phyloP scores from a whole-genome alignment of 345 rosid species.

The Salix udensis region DNA sequence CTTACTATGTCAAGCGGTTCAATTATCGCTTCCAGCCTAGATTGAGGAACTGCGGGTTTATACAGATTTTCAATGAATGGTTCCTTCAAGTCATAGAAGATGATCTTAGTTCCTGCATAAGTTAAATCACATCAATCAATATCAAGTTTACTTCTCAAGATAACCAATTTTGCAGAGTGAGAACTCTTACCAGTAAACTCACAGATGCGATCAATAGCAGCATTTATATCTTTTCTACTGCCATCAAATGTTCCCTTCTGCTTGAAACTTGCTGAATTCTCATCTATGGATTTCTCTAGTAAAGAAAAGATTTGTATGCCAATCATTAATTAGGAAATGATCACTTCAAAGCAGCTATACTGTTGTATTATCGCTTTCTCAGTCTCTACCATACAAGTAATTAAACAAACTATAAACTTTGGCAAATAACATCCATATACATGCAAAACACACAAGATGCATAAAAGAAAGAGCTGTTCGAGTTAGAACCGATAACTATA shows the following conservation, averaged over 20 bases:
- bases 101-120: slow-evolving; percentile 80
- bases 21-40: slow-evolving; percentile 72
- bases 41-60: slow-evolving; percentile 67
- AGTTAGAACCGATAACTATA: not conserved
- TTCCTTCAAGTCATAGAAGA: slow-evolving; percentile 88
- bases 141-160: slow-evolving; percentile 6
- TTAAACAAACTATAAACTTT: not conserved
- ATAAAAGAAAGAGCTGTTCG: not conserved
- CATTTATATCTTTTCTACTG: slow-evolving; percentile 79
- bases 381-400: not conserved
- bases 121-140: slow-evolving; percentile 17
- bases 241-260: slow-evolving; percentile 84
- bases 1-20: slow-evolving; percentile 82
- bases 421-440: not conserved
- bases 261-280: slow-evolving; percentile 57
- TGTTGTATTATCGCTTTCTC: no score
- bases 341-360: not conserved
- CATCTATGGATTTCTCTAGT: slow-evolving; percentile 57
- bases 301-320: slow-evolving; percentile 9
- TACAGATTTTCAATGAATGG: slow-evolving; percentile 78
- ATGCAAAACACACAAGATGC: not conserved
- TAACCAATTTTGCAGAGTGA: slow-evolving; percentile 2
- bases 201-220: slow-evolving; percentile 80
- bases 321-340: not conserved
- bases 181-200: slow-evolving; percentile 69